Conservation (phyloP, 1,284 basidiomycete species). For the Cryptococcus floricola region DNA sequence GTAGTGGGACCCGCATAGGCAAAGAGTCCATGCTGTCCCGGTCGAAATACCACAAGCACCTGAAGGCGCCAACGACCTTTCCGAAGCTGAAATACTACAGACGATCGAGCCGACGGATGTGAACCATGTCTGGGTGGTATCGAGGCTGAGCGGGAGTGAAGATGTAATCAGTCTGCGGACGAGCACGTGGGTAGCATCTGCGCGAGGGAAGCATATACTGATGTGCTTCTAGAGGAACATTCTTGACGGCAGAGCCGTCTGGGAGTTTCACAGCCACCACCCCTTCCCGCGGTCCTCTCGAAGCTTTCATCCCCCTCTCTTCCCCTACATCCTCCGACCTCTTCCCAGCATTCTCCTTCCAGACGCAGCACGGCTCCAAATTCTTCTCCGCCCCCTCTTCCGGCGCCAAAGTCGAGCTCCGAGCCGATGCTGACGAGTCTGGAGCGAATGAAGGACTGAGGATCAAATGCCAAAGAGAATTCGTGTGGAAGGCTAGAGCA, state of each 20-base stretch:
- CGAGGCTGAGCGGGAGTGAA: slow-evolving; percentile 52
- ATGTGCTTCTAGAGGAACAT: slow-evolving; percentile 36
- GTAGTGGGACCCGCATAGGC: slow-evolving; percentile 44
- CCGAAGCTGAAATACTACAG: slow-evolving; percentile 35
- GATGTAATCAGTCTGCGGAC: slow-evolving; percentile 50
- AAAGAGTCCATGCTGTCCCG: slow-evolving; percentile 45
- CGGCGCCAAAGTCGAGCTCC: slow-evolving; percentile 57
- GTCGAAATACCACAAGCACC: slow-evolving; percentile 46
- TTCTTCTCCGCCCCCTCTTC: slow-evolving; percentile 34
- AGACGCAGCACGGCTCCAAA: slow-evolving; percentile 32
- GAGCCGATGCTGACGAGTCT: slow-evolving; percentile 12
- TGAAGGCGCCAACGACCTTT: slow-evolving; percentile 44
- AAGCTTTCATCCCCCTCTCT: slow-evolving; percentile 40
- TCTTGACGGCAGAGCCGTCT: slow-evolving; percentile 45
- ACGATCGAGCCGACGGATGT: slow-evolving; percentile 50
- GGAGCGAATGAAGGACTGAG: slow-evolving; percentile 10
- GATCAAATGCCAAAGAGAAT: slow-evolving; percentile 83
- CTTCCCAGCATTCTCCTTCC: slow-evolving; percentile 30
- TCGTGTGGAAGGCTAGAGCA: slow-evolving; percentile 77
- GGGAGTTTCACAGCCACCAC: slow-evolving; percentile 42
- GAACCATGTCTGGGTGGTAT: slow-evolving; percentile 54
- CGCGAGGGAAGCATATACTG: background rate
- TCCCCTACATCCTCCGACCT: slow-evolving; percentile 14
- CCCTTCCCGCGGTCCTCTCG: slow-evolving; percentile 47
- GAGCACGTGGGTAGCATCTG: slow-evolving; percentile 33